Base-by-base conservation (phyloP, 768 basidiomycete genomes). In the Pleurotus eryngii region DNA sequence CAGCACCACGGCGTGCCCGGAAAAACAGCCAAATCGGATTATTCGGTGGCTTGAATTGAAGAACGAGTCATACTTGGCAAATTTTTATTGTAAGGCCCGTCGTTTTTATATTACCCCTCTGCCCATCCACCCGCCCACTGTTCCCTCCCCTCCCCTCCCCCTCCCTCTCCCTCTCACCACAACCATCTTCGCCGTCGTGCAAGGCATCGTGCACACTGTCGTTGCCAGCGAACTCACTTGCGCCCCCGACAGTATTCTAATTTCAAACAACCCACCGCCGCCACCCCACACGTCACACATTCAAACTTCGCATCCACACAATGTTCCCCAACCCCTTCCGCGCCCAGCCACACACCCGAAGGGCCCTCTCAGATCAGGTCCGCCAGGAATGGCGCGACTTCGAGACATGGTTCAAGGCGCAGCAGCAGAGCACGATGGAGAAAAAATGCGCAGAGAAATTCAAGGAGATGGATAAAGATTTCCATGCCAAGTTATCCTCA, bases 341-440 rank as follows among this genome's bases (percentile, higher is more conserved):
- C 46, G 46, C 46, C 37, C 56, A 56, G 45, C 30, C 30, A 35
- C 30, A 35, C 30, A 35, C 30, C 30, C 30, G 30, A 8, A 67
- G 50, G 38, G 50, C 42, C 24, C 48, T 43, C 43, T 47, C 39
- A 39, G 51, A 57, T 38, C 66, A 63, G 5, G 73, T 73, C 38
- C 65, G 75, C 38, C 56, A 59, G 12, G 71, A 72, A 7, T 77
- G 76, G 76, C 51, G 47, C 46, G 65, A 64, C 17, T 77, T 77
- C 57, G 71, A 73, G 55, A 51, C 61, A 39, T 74, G 69, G 68
- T 67, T 72, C 22, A 61, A 57, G 6, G 59, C 65, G 35, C 68
- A 69, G 35, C 68, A 69, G 48, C 66, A 64, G 35, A 64, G 49
- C 24, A 61, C 60, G 7, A 64, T 70, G 57, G 64, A 70, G 37